Conservation (phyloP, 2,329 filamentous ascomycete species). For the Ascochyta koolunga region DNA sequence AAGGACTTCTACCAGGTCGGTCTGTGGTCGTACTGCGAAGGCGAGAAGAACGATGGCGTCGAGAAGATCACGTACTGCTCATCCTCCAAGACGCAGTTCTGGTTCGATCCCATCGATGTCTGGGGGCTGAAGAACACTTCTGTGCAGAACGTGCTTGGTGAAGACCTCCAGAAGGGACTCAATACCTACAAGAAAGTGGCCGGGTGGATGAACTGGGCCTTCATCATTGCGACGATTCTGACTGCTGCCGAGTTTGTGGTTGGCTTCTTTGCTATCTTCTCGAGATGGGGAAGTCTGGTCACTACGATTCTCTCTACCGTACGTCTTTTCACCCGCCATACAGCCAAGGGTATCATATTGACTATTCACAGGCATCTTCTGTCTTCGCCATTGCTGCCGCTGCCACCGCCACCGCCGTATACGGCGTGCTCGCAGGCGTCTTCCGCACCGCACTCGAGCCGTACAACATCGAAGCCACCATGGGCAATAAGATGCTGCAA, state of each 20-base stretch:
- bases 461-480: slow-evolving; percentile 71
- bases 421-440: slow-evolving; percentile 70
- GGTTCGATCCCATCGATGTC: slow-evolving; percentile 71
- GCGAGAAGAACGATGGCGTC: slow-evolving; percentile 58
- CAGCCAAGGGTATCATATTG: slow-evolving; percentile 39
- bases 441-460: slow-evolving; percentile 70
- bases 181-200: slow-evolving; percentile 74
- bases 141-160: slow-evolving; percentile 63
- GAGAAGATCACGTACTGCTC: slow-evolving; percentile 68
- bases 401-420: slow-evolving; percentile 75
- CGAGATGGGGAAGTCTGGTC: slow-evolving; percentile 78
- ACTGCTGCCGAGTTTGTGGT: slow-evolving; percentile 76
- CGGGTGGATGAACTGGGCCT: slow-evolving; percentile 84
- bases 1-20: slow-evolving; percentile 79
- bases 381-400: slow-evolving; percentile 70
- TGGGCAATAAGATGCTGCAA: slow-evolving; percentile 74
- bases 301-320: slow-evolving; percentile 78
- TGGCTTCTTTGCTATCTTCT: slow-evolving; percentile 83
- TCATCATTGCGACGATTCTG: slow-evolving; percentile 72
- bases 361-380: slow-evolving; percentile 52
- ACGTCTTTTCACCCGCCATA: slow-evolving; percentile 48
- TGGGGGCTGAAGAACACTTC: slow-evolving; percentile 65
- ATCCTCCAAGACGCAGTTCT: slow-evolving; percentile 75
- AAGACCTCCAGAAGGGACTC: slow-evolving; percentile 69
- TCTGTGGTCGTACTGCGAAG: slow-evolving; percentile 86